Evolutionary conservation across 331 rosid species (phyloP).

Genomic region (Pyracantha coccinea): DNA sequence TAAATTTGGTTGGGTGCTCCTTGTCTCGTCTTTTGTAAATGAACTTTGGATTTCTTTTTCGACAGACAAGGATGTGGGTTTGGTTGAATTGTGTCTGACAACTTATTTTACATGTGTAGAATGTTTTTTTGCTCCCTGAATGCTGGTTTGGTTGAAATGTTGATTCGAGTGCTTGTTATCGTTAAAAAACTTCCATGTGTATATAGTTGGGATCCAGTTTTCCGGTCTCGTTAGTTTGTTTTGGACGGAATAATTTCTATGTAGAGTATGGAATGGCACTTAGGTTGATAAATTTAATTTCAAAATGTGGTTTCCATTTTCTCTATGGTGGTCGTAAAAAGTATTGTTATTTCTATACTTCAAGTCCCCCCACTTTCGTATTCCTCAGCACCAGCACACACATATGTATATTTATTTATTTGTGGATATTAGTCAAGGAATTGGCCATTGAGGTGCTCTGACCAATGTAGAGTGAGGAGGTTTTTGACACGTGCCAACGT

Average conservation of each 20-base stretch:
- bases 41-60: background rate
- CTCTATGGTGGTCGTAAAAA: too few species aligned
- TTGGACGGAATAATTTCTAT: background rate
- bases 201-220: too few species aligned
- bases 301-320: background rate
- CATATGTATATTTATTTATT: too few species aligned
- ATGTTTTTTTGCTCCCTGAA: background rate
- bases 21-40: background rate
- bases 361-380: too few species aligned
- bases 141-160: too few species aligned
- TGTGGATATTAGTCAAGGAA: background rate
- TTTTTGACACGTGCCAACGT: background rate
- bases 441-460: background rate
- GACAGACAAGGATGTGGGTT: background rate
- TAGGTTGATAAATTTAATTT: background rate
- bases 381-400: too few species aligned
- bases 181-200: background rate
- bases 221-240: background rate
- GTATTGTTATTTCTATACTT: too few species aligned
- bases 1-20: background rate
- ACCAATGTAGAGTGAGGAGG: background rate
- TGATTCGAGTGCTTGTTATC: too few species aligned
- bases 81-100: background rate
- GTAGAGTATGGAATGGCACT: background rate
- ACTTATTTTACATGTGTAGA: background rate